Base-by-base conservation (phyloP, 2,329 filamentous ascomycete species). In the Waltergamsia citrina region DNA sequence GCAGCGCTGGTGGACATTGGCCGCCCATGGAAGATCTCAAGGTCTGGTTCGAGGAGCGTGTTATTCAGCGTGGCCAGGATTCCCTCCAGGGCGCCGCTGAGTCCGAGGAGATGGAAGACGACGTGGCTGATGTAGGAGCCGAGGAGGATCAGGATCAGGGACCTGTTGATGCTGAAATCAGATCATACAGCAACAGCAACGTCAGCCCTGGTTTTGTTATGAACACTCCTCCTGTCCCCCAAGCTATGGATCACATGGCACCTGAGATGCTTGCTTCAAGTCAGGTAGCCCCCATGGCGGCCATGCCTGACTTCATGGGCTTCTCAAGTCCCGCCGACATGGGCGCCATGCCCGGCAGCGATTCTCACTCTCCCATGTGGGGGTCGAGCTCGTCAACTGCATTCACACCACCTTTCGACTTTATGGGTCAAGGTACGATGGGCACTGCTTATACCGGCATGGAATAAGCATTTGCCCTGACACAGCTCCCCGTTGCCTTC, bases 21-120 rank as follows among this genome's bases (percentile, higher is more conserved):
- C 71, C 72, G 6, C 48, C 65, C 6, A 76, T 78, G 72, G 45
- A 50, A 14, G 65, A 72, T 37, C 56, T 78, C 41, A 74, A 74
- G 57, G 57, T 62, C 35, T 81, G 74, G 75, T 73, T 79, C 60
- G 56, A 62, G 14, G 67, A 27, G 25, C 6, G 12, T 7, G 25
- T 27, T n/a, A 15, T 27, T 27, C 25, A 15, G 7, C 6, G 6
- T 6, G 25, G 16, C 16, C 6, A 27, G 12, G 16, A 6, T 6
- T 6, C 7, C 25, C 6, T 15, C 12, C 15, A 29, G 10, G n/a
- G n/a, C n/a, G 15, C 17, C 12, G 28, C 28, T 17, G 28, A 30
- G 15, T 7, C 17, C 28, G 28, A 30, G 11, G 57, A 61, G 10
- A 56, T 57, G 7, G 49, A 48, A 16, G 46, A 43, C 4, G 54